A percentile compares a stretch with the other conserved stretches of the same genome.
phyloP scores from a whole-genome alignment of 106 monocot genomes.

The Dactylorhiza incarnata region DNA sequence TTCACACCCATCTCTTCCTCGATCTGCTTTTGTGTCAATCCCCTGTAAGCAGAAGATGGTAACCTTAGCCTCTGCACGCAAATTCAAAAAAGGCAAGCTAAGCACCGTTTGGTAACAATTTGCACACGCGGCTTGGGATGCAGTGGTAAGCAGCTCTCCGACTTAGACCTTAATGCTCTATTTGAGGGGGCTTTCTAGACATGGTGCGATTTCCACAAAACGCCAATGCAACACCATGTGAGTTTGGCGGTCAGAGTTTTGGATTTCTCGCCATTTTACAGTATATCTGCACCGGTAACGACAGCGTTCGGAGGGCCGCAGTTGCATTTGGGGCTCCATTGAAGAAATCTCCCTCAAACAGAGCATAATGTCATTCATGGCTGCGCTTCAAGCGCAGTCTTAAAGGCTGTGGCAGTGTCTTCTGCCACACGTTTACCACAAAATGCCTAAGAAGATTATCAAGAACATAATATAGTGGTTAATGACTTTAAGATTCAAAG shows the following conservation, averaged over 20 bases:
- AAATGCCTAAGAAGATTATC: not conserved
- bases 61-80: not conserved
- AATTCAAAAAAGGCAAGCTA: not conserved
- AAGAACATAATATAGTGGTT: not conserved
- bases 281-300: too few relatives aligned
- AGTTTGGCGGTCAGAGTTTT: too few relatives aligned
- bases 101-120: not conserved
- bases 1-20: constrained; percentile 55
- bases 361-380: not conserved
- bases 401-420: not conserved
- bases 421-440: not conserved
- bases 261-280: too few relatives aligned
- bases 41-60: constrained; percentile 26
- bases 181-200: too few relatives aligned
- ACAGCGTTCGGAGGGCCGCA: too few relatives aligned
- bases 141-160: not conserved
- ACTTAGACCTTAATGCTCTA: too few relatives aligned
- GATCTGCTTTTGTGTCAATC: constrained; percentile 48
- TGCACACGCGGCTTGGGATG: not conserved
- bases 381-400: not conserved
- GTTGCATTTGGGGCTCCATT: too few relatives aligned
- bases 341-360: not conserved
- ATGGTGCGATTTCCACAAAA: too few relatives aligned
- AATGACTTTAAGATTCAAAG: not conserved
- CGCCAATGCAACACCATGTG: too few relatives aligned